These are phyloP conservation scores for Rosa multiflora DNA, from an alignment of 306 rosid species.

Conservation along the genomic window DNA sequence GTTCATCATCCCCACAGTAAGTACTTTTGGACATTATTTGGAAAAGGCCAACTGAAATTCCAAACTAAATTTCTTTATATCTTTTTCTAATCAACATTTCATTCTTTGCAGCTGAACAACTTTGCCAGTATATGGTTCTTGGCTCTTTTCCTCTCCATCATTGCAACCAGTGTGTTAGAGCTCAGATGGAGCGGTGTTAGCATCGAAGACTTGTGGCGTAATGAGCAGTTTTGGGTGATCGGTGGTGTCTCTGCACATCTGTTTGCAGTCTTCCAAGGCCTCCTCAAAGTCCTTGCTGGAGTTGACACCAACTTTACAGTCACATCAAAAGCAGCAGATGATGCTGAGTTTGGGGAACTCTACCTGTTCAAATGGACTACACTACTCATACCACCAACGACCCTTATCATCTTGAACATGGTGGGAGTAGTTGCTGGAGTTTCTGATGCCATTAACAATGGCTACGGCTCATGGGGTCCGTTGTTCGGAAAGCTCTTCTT, in stretches of 20 bases:
- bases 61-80: background rate
- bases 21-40: constrained; percentile 25
- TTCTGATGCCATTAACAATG: constrained; percentile 88
- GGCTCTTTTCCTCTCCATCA: constrained; percentile 80
- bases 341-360: constrained; percentile 57
- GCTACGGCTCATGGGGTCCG: constrained; percentile 89
- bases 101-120: constrained; percentile 64
- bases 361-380: constrained; percentile 89
- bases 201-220: constrained; percentile 89
- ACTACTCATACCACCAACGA: constrained; percentile 89
- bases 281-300: constrained; percentile 80
- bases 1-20: constrained; percentile 87
- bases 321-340: constrained; percentile 62
- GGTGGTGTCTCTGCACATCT: constrained; percentile 96
- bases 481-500: constrained; percentile 87
- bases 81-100: constrained; percentile 7
- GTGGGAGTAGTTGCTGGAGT: constrained; percentile 95
- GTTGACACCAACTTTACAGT: constrained; percentile 55
- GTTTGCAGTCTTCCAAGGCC: constrained; percentile 89
- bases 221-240: constrained; percentile 95
- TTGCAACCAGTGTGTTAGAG: constrained; percentile 71
- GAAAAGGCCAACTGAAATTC: background rate
- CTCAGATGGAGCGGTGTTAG: constrained; percentile 89
- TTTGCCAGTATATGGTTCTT: constrained; percentile 80
- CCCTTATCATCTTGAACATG: constrained; percentile 78